Evolutionary conservation across 192 early-diverging fungal species (phyloP).

Genomic region (Radiomyces spectabilis): DNA sequence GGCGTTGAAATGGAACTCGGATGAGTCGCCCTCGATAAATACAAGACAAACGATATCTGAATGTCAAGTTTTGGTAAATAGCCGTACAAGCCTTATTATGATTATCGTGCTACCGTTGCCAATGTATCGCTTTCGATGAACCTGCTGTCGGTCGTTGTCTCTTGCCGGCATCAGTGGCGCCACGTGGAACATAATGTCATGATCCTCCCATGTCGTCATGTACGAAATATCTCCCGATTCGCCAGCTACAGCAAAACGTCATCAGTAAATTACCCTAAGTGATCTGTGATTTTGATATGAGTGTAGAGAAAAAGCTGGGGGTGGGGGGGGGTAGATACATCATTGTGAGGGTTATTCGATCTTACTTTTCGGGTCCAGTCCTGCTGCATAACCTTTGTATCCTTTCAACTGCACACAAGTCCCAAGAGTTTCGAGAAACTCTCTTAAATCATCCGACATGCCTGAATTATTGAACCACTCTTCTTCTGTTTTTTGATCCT

Average conservation of each 20-base stretch:
- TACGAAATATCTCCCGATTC: conserved; percentile 63
- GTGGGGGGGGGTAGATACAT: no score
- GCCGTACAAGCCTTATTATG: no score
- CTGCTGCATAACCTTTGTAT: conserved; percentile 71
- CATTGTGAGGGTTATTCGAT: no score
- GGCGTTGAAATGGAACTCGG: conserved; percentile 32
- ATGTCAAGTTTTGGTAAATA: no score
- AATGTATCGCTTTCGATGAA: conserved; percentile 53
- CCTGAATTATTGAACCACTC: conserved; percentile 67
- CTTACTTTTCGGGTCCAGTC: conserved; percentile 64
- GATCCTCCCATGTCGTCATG: conserved; percentile 69
- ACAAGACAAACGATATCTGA: conserved; percentile 53
- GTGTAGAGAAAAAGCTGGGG: no score
- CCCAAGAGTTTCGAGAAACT: conserved; percentile 64
- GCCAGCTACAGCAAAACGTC: conserved; percentile 50
- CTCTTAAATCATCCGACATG: conserved; percentile 41
- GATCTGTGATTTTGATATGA: no score
- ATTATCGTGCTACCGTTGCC: conserved; percentile 44
- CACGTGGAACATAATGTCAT: conserved; percentile 79
- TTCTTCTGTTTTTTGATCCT: conserved; percentile 63
- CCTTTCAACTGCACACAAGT: conserved; percentile 61
- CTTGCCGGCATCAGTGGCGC: conserved; percentile 63
- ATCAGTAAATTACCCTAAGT: no score
- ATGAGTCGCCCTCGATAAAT: conserved; percentile 42
- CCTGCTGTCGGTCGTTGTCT: conserved; percentile 59